Evolutionary conservation across 208 protist genomes (phyloP), one percentile per base, ranked within the genome.

Genomic region (Crithidia mellificae): DNA sequence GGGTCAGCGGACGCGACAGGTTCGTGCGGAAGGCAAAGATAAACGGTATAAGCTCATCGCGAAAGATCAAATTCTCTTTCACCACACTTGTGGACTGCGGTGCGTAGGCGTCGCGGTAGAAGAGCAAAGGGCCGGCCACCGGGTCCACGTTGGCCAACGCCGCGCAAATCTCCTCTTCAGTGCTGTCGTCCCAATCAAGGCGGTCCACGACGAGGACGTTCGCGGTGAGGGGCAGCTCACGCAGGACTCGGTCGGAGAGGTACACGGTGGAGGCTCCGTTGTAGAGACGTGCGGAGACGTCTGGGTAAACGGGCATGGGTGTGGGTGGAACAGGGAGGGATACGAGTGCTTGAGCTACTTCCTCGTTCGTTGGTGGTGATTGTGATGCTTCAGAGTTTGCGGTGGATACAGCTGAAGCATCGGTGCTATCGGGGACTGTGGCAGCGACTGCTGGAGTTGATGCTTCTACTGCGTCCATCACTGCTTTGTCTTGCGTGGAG

Each of bases 171-270:
- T 9, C 54, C 6, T 11, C 39, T 14, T 46, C 17, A n/a, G 24
- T 46, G 6, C 38, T 46, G 20, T 72, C 72, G 32, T 47, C 15
- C 64, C 64, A 78, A 36, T 71, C 72, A 2, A 59, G 43, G 19
- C 41, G 66, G 36, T 80, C 71, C 4, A 84, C 55, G 25, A 84
- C 71, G 24, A 81, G 64, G n/a, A 81, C 74, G 69, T 84, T 80
- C n/a, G 70, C 79, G 4, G 49, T 67, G 43, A 56, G 15, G 8
- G 79, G 79, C 38, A 84, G 67, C 5, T 69, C 69, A 22, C 72
- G 49, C 9, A 44, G 41, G 27, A 67, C 68, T 24, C 70, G 67
- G 58, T 72, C 74, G 22, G 65, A 84, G 15, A 77, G 67, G 56
- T 81, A 53, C 24, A 58, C 27, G 19, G 77, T 81, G 5, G 39